A percentile compares a stretch with the other conserved stretches of the same genome.
phyloP scores from a whole-genome alignment of 1,284 basidiomycete species.

The Microbotryum silenes-acaulis region DNA sequence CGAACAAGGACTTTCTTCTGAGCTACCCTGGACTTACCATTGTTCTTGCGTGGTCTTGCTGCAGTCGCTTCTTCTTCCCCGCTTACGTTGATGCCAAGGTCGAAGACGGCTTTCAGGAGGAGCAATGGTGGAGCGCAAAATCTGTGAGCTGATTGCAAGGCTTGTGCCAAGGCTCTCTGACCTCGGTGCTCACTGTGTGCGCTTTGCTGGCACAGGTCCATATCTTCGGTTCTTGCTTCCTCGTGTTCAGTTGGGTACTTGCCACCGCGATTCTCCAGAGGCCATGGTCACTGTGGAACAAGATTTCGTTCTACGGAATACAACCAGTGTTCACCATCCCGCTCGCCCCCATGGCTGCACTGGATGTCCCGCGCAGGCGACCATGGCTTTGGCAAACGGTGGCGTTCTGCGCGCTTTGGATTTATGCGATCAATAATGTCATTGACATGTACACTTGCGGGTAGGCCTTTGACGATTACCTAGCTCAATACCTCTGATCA shows the following conservation, averaged over 20 bases:
- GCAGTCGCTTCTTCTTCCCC: slow-evolving; percentile 12
- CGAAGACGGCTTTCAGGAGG: slow-evolving; percentile 30
- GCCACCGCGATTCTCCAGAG: slow-evolving; percentile 42
- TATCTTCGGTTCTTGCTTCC: slow-evolving; percentile 57
- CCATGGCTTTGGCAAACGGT: slow-evolving; percentile 54
- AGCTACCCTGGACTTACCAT: not conserved
- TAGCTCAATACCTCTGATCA: slow-evolving; percentile 42
- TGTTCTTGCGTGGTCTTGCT: too few relatives aligned
- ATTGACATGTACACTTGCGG: slow-evolving; percentile 51
- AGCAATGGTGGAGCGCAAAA: slow-evolving; percentile 3
- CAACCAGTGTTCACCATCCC: slow-evolving; percentile 45
- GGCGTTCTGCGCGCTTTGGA: slow-evolving; percentile 52
- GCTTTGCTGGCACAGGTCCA: slow-evolving; percentile 11
- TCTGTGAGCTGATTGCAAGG: not conserved
- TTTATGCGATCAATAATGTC: slow-evolving; percentile 40
- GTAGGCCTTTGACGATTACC: slow-evolving; percentile 31
- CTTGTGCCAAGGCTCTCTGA: not conserved
- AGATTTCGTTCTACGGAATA: slow-evolving; percentile 44
- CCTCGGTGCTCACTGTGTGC: slow-evolving; percentile 15
- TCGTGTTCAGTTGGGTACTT: slow-evolving; percentile 60
- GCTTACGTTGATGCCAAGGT: slow-evolving; percentile 17
- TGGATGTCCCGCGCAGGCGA: slow-evolving; percentile 60
- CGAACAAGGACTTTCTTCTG: not conserved
- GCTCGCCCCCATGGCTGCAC: slow-evolving; percentile 53
- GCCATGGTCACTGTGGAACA: slow-evolving; percentile 25